A percentile compares a stretch with the other conserved stretches of the same genome.
Evolutionary conservation across 495 filamentous ascomycete genomes (phyloP).

Genomic region (Xylaria bambusicola): DNA sequence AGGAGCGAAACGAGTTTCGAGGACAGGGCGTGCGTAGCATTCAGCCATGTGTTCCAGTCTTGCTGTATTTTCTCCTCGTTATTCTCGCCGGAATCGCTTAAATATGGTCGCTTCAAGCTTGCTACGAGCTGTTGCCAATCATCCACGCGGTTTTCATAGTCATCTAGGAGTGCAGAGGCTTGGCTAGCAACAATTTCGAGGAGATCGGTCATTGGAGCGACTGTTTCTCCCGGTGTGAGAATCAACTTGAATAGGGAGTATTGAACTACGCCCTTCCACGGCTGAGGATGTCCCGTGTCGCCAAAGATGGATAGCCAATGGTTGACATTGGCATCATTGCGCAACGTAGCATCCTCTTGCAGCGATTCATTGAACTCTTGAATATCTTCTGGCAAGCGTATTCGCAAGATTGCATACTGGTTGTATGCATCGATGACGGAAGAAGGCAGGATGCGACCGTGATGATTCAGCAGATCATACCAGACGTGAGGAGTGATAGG

Average conservation of each 20-base stretch:
- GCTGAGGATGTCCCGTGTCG: background rate
- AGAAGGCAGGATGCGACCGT: slow-evolving; percentile 17
- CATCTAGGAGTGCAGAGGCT: slow-evolving; percentile 21
- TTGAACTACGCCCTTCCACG: background rate
- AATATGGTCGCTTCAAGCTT: background rate
- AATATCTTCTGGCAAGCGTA: slow-evolving; percentile 11
- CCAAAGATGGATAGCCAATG: slow-evolving; percentile 27
- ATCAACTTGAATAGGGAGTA: background rate
- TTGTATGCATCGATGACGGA: background rate
- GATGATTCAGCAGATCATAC: slow-evolving; percentile 9
- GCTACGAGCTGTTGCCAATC: slow-evolving; percentile 20
- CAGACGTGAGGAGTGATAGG: slow-evolving; percentile 22
- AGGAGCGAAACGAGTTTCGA: background rate
- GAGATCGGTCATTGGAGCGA: slow-evolving; percentile 1
- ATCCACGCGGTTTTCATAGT: slow-evolving; percentile 16
- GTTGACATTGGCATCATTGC: slow-evolving; percentile 16
- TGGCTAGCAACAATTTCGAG: slow-evolving; percentile 15
- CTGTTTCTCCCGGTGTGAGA: background rate
- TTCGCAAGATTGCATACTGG: background rate
- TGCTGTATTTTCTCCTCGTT: background rate
- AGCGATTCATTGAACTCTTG: slow-evolving; percentile 21
- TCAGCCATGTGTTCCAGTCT: background rate
- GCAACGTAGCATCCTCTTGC: slow-evolving; percentile 12
- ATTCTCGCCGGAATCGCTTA: too few species aligned
- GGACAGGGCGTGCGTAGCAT: background rate